Conservation (phyloP, 2,329 filamentous ascomycete genomes). For the Calycina marina region DNA sequence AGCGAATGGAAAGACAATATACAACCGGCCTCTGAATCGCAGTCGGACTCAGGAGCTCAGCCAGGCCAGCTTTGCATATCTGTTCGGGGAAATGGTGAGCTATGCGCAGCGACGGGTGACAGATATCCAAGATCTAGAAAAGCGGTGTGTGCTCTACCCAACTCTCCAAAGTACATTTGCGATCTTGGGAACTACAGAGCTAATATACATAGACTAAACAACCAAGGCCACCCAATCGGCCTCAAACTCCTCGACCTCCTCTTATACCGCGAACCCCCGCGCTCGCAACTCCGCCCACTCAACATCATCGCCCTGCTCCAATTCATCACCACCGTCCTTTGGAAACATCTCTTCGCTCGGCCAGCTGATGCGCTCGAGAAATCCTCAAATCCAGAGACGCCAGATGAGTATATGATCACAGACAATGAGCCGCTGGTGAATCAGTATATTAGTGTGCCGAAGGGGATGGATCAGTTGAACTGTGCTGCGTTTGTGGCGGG, state of each 20-base stretch:
- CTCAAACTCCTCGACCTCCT: constrained; percentile 90
- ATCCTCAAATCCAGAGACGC: constrained; percentile 63
- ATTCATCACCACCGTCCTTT: constrained; percentile 85
- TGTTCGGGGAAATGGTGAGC: constrained; percentile 92
- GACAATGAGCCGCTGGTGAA: constrained; percentile 97
- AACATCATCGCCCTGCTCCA: constrained; percentile 84
- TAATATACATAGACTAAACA: constrained; percentile 67
- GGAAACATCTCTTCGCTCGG: constrained; percentile 81
- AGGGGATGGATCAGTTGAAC: constrained; percentile 92
- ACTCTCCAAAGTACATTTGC: no score
- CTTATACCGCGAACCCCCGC: constrained; percentile 63
- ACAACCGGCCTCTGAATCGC: constrained; percentile 87
- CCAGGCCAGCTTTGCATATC: constrained; percentile 85
- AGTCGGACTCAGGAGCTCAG: constrained; percentile 79
- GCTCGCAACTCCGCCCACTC: constrained; percentile 63
- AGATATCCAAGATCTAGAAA: constrained; percentile 86
- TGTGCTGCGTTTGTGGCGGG: constrained; percentile 93
- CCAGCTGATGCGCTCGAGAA: constrained; percentile 89
- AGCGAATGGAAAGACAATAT: constrained; percentile 92
- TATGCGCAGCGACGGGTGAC: constrained; percentile 87
- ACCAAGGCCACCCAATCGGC: constrained; percentile 85
- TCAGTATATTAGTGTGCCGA: constrained; percentile 80
- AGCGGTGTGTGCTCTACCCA: constrained; percentile 44
- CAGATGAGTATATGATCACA: constrained; percentile 97
- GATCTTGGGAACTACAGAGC: no score